phyloP scores from a whole-genome alignment of 176 grass and related monocot genomes.

The Musa troglodytarum region DNA sequence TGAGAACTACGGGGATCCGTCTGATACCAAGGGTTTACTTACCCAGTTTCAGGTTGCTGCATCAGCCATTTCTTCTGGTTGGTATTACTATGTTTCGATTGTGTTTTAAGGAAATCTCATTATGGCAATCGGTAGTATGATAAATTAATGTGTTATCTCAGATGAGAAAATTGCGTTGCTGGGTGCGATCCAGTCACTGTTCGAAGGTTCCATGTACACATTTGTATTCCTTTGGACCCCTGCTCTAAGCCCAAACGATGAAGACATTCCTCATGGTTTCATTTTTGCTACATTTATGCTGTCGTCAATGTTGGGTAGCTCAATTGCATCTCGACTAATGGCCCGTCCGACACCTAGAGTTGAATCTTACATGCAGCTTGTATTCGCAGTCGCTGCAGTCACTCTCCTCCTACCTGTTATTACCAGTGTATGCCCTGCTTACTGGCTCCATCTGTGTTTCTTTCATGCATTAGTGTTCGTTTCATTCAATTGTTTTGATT shows the following conservation, averaged over 20 bases:
- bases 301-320: conserved; percentile 16
- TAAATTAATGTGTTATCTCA: not conserved
- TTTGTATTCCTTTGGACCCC: conserved; percentile 25
- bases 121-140: not conserved
- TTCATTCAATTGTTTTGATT: not conserved
- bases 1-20: conserved; percentile 21
- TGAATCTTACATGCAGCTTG: conserved; percentile 16
- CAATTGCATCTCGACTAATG: conserved; percentile 11
- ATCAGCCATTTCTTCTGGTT: conserved; percentile 16
- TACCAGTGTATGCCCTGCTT: not conserved
- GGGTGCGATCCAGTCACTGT: conserved; percentile 18
- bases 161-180: conserved; percentile 24
- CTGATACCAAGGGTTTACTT: conserved; percentile 14
- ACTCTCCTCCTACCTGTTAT: conserved; percentile 15
- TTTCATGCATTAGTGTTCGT: not conserved
- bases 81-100: not conserved
- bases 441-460: not conserved
- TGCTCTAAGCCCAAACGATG: conserved; percentile 18
- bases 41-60: conserved; percentile 21
- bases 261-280: conserved; percentile 23
- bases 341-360: not conserved
- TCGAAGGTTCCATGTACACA: conserved; percentile 23
- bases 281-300: conserved; percentile 21
- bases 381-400: conserved; percentile 10
- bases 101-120: not conserved